These are phyloP conservation scores for Physcomitrium patens DNA, from an alignment of 225 moss, liverwort and hornwort species.

Conservation along the genomic window DNA sequence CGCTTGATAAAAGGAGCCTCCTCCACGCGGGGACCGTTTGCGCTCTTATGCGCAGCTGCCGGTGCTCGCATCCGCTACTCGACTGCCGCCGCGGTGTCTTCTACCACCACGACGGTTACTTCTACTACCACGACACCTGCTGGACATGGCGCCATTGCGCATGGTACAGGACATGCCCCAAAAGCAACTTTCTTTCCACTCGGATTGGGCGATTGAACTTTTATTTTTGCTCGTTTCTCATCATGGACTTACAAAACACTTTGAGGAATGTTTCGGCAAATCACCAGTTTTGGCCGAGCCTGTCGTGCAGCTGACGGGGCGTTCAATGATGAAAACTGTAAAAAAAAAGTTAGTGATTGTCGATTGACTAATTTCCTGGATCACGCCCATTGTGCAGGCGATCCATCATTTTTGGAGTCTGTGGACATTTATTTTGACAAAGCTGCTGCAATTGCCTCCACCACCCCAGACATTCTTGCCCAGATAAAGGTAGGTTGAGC, in stretches of 20 bases:
- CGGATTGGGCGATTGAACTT: background rate
- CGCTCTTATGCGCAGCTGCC: constrained; percentile 25
- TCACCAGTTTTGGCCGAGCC: background rate
- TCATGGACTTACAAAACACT: background rate
- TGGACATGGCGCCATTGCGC: constrained; percentile 24
- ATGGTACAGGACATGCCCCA: constrained; percentile 23
- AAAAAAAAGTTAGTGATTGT: background rate
- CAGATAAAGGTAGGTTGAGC: constrained; percentile 59
- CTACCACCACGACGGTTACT: constrained; percentile 19
- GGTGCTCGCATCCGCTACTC: constrained; percentile 25
- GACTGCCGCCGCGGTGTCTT: constrained; percentile 30
- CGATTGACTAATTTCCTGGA: background rate
- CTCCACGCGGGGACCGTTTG: constrained; percentile 25
- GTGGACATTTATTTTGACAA: constrained; percentile 73
- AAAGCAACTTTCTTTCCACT: background rate
- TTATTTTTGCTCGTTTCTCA: background rate
- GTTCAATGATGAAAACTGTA: background rate
- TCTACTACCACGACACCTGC: constrained; percentile 12
- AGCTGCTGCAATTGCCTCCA: constrained; percentile 59
- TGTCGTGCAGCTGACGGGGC: background rate
- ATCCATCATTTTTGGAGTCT: constrained; percentile 68
- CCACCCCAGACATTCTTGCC: constrained; percentile 66
- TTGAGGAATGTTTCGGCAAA: background rate
- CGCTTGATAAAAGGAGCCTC: constrained; percentile 26
- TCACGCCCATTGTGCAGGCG: constrained; percentile 39